Percentiles rank a stretch among this genome's conserved stretches.
phyloP scores from a whole-genome alignment of 106 monocot species.

The Allium cepa region DNA sequence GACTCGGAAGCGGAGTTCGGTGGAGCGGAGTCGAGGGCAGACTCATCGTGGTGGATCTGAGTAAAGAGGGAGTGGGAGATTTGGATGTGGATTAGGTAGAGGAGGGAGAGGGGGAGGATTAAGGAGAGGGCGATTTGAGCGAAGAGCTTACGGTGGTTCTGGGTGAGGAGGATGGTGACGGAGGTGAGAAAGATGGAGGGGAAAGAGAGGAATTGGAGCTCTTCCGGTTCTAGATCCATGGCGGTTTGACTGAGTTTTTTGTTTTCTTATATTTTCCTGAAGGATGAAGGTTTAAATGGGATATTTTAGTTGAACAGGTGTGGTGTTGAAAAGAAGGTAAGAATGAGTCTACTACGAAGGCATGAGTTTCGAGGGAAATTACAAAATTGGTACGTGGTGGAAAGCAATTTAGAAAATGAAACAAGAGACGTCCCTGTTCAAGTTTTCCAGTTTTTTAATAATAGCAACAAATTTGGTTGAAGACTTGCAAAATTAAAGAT shows the following conservation, averaged over 20 bases:
- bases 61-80: constrained; percentile 28
- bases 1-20: constrained; percentile 7
- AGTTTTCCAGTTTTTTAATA: too few species aligned
- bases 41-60: constrained; percentile 23
- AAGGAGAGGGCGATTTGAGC: constrained; percentile 18
- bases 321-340: background rate
- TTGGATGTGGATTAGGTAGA: constrained; percentile 22
- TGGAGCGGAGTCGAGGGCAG: constrained; percentile 14
- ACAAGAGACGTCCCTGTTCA: too few species aligned
- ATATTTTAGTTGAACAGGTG: background rate
- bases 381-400: too few species aligned
- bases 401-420: too few species aligned
- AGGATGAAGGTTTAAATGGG: background rate
- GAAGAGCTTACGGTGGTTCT: constrained; percentile 21
- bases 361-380: too few species aligned
- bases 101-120: constrained; percentile 25
- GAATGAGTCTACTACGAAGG: background rate
- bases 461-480: too few species aligned
- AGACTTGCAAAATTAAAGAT: too few species aligned
- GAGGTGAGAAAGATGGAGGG: constrained; percentile 11
- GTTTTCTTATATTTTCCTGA: background rate
- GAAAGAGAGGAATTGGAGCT: constrained; percentile 31
- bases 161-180: constrained; percentile 5
- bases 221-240: constrained; percentile 40
- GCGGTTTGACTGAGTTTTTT: background rate